Base-by-base conservation (phyloP, 2,329 filamentous ascomycete species). In the Colletotrichum euphorbiae region DNA sequence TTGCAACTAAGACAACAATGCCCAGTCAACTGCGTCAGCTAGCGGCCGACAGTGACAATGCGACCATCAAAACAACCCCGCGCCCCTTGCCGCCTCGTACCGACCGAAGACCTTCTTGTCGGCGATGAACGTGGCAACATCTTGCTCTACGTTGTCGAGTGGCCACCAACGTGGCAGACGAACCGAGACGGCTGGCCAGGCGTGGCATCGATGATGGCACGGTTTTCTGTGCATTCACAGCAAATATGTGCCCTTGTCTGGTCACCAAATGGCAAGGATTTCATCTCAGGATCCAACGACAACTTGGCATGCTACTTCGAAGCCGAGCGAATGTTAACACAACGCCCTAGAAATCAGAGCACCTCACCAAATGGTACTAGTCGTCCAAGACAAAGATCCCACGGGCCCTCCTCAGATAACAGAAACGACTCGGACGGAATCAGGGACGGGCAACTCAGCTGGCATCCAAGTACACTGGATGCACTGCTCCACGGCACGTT, bases 241-340 rank as follows among this genome's bases (percentile, higher is more conserved):
- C 94, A 98, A 75, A 91, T 99, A 62, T 99, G 96, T 74, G 95
- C 95, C 1, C 83, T 99, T n/a, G 87, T 92, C 3, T 98, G 94
- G 93, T 94, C 93, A 3, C 82, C 83, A 3, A 89, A 93, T 73
- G 93, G 93, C 3, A 84, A 85, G 3, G 85, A 90, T 40, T 94
- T 99, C 76, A 93, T 93, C 13, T 94, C 93, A 4, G 94, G 96
- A 6, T 93, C 93, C 24, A 98, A 99, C 75, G 96, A 99, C 81
- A 98, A 98, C 75, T 79, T 89, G 3, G 97, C 95, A 75, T 92
- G 90, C 72, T 84, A 98, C 2, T 97, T 97, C 77, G 88, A 94
- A 60, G 86, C 87, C 3, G 83, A 86, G 54, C 85, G 87, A 45
- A 81, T 95, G 17, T 75, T 89, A 17, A 72, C 56, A 36, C 42